Evolutionary conservation across 176 grass and related monocot genomes (phyloP), one percentile per base, ranked within the genome.

Genomic region (Cenchrus americanus): DNA sequence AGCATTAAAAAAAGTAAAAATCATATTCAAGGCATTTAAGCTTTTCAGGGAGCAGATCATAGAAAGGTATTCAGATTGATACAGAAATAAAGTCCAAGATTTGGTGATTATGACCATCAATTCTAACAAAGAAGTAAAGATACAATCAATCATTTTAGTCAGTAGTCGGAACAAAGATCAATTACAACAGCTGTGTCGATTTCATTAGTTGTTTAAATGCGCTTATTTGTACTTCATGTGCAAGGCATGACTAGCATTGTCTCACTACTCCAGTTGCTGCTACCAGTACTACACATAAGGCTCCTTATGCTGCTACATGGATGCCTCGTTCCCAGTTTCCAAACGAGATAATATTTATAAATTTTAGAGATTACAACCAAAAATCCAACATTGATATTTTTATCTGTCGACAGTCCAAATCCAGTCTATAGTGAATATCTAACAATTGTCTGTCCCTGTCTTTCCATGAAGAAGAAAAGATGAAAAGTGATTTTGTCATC

Each of bases 1-100:
- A 73, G 44, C 46, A 80, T 47, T 74, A 86, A 86, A 71, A 71
- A 18, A 55, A 34, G 19, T 26, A 15, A 49, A 47, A 75, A 42
- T 74, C 15, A 88, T 46, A 71, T n/a, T 6, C 76, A 6, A 70
- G 8, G 14, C 44, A 44, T 2, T 1, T 88, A 71, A 62, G 53
- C n/a, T 76, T 43, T 70, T 64, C 19, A 11, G 37, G 23, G 27
- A 77, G 12, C 27, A 81, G 61, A 32, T 9, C 19, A 48, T 26
- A 75, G 7, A 74, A 61, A 80, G 23, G 26, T 61, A 41, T 64
- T n/a, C n/a, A 46, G 46, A 48, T 41, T 57, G 40, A 3, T 24
- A 73, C 8, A 42, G 0, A 63, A 63, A 26, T 37, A 55, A 54
- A 83, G 60, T 19, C 22, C 42, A n/a, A 61, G 59, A 52, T 58